Evolutionary conservation across 1,139 yeast genomes (phyloP), one percentile per base, ranked within the genome.

Genomic region (Pichia sp.): DNA sequence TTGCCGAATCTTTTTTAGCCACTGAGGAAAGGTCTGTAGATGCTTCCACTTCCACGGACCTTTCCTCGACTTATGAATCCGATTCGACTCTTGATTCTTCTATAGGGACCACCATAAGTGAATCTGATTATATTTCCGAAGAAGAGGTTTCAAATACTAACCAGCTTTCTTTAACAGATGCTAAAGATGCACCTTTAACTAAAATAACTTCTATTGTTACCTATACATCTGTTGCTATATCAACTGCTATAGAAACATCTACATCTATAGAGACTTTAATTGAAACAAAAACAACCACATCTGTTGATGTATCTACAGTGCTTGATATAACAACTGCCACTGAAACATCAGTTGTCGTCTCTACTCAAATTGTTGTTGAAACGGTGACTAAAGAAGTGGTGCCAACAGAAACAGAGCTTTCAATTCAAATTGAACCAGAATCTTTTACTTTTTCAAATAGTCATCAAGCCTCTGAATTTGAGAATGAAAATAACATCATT

Each of bases 301-400:
- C 31, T 5, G 23, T 39, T 10, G 37, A 21, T 11, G 18, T 35
- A 15, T 20, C 38, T 6, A 42, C 36, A 9, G 24, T 38, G 10
- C 11, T 21, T n/a, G 35, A 31, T 26, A 26, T 31, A 11, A n/a
- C 28, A 4, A 36, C 42, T 28, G 28, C 38, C 14, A 34, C 34
- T n/a, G 34, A 39, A 32, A 31, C 42, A 5, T 48, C 47, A 23
- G 47, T 45, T 20, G 35, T 26, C 23, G 33, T 36, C 10, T 36
- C 38, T 3, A 36, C 42, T 9, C 35, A 40, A 7, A n/a, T 39
- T 25, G 18, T 23, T 19, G 36, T 41, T 17, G 37, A 40, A 28
- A 19, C 28, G 12, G 34, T 39, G 7, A 34, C 36, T 9, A 35
- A 32, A 24, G 38, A 39, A 20, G 19, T 39, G 14, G 42, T 42